Base-by-base conservation (phyloP, 2,329 filamentous ascomycete genomes). In the Hymenoscyphus salicellus region DNA sequence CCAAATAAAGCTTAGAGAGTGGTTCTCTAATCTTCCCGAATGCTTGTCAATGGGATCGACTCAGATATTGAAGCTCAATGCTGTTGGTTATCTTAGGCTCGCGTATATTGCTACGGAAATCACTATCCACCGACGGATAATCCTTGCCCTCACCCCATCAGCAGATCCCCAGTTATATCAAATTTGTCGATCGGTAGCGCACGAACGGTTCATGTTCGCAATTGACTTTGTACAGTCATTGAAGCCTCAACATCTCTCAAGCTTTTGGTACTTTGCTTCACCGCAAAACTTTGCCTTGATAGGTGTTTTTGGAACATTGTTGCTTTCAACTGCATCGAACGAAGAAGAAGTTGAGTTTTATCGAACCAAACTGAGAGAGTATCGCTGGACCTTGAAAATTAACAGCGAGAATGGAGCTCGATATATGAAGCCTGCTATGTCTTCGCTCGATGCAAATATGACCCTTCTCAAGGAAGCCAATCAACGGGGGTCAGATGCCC, bases 81-180 rank as follows among this genome's bases (percentile, higher is more conserved):
- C 76, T 65, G 77, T 69, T 69, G 78, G 81, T 1, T 82, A 80
- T 49, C 73, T 84, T 8, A 80, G 83, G 60, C 76, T 84, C 2
- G 80, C 82, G 0, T 83, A 84, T 66, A 79, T 81, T 58, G 80
- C 81, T 0, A 80, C 82, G 0, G 82, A 83, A 63, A 81, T 84
- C 61, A 79, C 81, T 52, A 77, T 84, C 2, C 81, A 84, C 69
- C 79, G 82, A 2, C 79, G 79, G 4, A 79, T 84, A 61, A 76
- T 84, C 1, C 77, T 82, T 11, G 79, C 79, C 8, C 75, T 81
- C 20, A 75, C 76, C 0, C 60, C 70, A 23, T 63, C 67, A 8
- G 69, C 68, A 0, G 66, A 72, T 58, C 68, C 67, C 20, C 69
- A 71, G n/a, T 59, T 71, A 0, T 59, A 63, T 33, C 67, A 64